Percentiles rank a stretch among this genome's conserved stretches.
phyloP scores from a whole-genome alignment of 2,329 filamentous ascomycete species.

The Fusarium albosuccineum region DNA sequence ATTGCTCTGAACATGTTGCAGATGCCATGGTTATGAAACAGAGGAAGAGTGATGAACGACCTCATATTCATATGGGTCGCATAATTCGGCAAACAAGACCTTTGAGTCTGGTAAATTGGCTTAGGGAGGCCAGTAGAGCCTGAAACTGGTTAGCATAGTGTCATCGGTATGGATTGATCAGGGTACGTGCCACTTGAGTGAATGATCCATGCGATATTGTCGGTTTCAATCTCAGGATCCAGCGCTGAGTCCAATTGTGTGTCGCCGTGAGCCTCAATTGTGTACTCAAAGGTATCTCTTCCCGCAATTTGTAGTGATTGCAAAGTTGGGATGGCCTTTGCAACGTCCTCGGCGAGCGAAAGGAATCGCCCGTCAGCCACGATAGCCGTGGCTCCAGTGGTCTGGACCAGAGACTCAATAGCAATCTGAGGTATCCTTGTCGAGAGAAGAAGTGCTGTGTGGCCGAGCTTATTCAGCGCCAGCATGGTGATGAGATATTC shows the following conservation, averaged over 20 bases:
- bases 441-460: conserved; percentile 51
- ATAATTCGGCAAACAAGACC: conserved; percentile 41
- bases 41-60: conserved; percentile 63
- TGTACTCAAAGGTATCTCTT: conserved; percentile 12
- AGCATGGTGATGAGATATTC: conserved; percentile 66
- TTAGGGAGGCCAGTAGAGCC: conserved; percentile 74
- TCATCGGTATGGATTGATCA: too few species aligned
- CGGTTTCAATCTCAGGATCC: conserved; percentile 35
- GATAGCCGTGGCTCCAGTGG: conserved; percentile 4
- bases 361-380: background rate
- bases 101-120: conserved; percentile 68
- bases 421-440: conserved; percentile 20
- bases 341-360: background rate
- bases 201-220: conserved; percentile 48
- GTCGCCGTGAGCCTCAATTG: conserved; percentile 31
- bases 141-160: too few species aligned
- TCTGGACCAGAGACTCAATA: conserved; percentile 11
- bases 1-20: conserved; percentile 67
- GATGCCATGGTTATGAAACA: conserved; percentile 72
- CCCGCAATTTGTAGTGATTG: background rate
- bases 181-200: conserved; percentile 47
- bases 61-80: conserved; percentile 6
- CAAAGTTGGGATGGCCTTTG: too few species aligned
- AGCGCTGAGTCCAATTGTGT: conserved; percentile 16
- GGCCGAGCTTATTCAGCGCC: conserved; percentile 65